Evolutionary conservation across 768 basidiomycete genomes (phyloP), one percentile per base, ranked within the genome.

Genomic region (Suillus placidus): DNA sequence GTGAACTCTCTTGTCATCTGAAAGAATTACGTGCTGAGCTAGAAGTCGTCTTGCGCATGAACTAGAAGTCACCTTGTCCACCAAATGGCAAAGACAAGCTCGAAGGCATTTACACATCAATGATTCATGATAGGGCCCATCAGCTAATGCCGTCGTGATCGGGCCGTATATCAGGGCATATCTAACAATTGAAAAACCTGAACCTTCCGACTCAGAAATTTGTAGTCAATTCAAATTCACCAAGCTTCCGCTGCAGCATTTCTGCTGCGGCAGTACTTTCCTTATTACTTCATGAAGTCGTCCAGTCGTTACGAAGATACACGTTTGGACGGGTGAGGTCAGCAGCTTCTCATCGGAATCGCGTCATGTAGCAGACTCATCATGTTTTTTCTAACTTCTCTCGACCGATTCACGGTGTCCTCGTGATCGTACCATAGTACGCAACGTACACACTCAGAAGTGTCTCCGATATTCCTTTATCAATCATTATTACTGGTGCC

Each of bases 391-490:
- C n/a, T 26, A 14, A 52, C 30, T 55, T 55, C 64, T 76, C 13
- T 63, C 60, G 42, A 69, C 52, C 26, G 74, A 55, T 35, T 77
- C 49, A 26, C 49, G 49, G 6, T 61, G 64, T 63, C 76, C 76
- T n/a, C 74, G 63, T 10, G 80, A 82, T n/a, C n/a, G n/a, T 47
- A 12, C 20, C 43, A 2, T 3, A 43, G 43, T 45, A 45, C 34
- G 80, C 78, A 14, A 81, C 78, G 65, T 80, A 80, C 23, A 75
- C 62, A 62, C 26, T n/a, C n/a, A n/a, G n/a, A n/a, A n/a, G n/a
- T n/a, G n/a, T n/a, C 26, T 26, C 26, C 26, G 26, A 26, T 26
- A 2, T 26, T 26, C 26, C 26, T 26, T 26, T 26, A n/a, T n/a
- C n/a, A n/a, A n/a, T n/a, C n/a, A n/a, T n/a, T 5, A 66, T 45